A percentile compares a stretch with the other conserved stretches of the same genome.
Evolutionary conservation across 768 basidiomycete species (phyloP).

Genomic region (Russula sp.): DNA sequence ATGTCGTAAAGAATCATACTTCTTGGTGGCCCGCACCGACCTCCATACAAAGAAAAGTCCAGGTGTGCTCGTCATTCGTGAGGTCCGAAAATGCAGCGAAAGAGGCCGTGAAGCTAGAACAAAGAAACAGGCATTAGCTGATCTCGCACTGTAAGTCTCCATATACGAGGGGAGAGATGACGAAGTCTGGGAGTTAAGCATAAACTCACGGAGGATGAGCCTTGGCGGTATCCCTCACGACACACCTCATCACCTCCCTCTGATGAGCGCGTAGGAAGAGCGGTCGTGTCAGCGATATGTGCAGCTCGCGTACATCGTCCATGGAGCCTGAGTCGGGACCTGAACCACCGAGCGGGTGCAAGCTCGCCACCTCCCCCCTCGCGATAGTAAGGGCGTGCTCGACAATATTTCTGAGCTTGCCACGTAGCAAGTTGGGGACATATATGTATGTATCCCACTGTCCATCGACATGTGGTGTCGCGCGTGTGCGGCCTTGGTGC

Average conservation of each 20-base stretch:
- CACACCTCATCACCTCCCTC: constrained; percentile 60
- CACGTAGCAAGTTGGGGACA: constrained; percentile 49
- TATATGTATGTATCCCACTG: constrained; percentile 81
- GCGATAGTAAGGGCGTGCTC: constrained; percentile 41
- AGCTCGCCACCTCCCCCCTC: constrained; percentile 39
- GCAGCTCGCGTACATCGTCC: constrained; percentile 45
- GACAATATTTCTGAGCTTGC: constrained; percentile 41
- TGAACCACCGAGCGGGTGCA: constrained; percentile 40
- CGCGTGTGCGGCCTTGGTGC: constrained; percentile 80
- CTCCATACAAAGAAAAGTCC: constrained; percentile 76
- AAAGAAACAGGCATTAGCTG: constrained; percentile 4
- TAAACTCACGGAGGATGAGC: constrained; percentile 41
- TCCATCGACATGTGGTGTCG: constrained; percentile 76
- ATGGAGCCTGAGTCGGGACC: constrained; percentile 19
- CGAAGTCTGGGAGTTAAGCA: constrained; percentile 3
- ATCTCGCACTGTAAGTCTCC: not conserved
- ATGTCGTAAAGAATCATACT: constrained; percentile 36
- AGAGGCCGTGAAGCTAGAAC: constrained; percentile 58
- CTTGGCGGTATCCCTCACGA: constrained; percentile 49
- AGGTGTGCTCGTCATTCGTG: constrained; percentile 71
- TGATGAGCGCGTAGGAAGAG: constrained; percentile 77
- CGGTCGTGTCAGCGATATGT: constrained; percentile 82
- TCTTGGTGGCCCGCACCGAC: constrained; percentile 78
- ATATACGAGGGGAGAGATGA: not conserved
- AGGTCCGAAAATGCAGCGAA: constrained; percentile 68